phyloP scores from a whole-genome alignment of 108 stramenopile species.

The Cyclostephanos tholiformis region DNA sequence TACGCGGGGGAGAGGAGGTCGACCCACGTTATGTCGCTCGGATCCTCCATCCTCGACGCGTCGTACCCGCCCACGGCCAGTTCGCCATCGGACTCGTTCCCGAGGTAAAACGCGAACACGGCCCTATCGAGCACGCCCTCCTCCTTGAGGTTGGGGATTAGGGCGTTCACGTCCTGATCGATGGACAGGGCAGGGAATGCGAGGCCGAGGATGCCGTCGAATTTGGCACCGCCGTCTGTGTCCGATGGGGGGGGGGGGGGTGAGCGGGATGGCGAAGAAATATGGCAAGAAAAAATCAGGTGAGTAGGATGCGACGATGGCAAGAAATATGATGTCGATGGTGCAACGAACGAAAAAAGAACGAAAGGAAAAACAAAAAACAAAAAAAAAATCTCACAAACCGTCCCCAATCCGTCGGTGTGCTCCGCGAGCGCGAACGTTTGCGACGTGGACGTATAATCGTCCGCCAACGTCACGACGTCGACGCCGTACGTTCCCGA shows the following conservation, averaged over 20 bases:
- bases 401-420: slow-evolving; percentile 93
- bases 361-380: slow-evolving; percentile 44
- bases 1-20: slow-evolving; percentile 75
- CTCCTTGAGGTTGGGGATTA: slow-evolving; percentile 88
- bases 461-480: slow-evolving; percentile 70
- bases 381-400: slow-evolving; percentile 77
- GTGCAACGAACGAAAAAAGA: no score
- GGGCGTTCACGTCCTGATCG: slow-evolving; percentile 76
- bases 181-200: slow-evolving; percentile 90
- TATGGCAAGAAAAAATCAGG: no score
- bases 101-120: slow-evolving; percentile 97
- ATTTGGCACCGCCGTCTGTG: slow-evolving; percentile 71
- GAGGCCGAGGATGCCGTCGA: slow-evolving; percentile 98
- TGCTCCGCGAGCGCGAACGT: slow-evolving; percentile 84
- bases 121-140: slow-evolving; percentile 71
- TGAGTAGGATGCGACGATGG: no score
- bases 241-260: not conserved
- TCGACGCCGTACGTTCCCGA: slow-evolving; percentile 70
- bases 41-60: slow-evolving; percentile 58
- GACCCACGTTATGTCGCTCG: slow-evolving; percentile 72
- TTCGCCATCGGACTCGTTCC: slow-evolving; percentile 89
- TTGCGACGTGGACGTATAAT: slow-evolving; percentile 64
- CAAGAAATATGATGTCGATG: no score
- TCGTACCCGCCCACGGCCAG: slow-evolving; percentile 96
- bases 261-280: not conserved